These are phyloP conservation scores for Micractinium sp. DNA, from an alignment of 139 green algal genomes.

Conservation along the genomic window DNA sequence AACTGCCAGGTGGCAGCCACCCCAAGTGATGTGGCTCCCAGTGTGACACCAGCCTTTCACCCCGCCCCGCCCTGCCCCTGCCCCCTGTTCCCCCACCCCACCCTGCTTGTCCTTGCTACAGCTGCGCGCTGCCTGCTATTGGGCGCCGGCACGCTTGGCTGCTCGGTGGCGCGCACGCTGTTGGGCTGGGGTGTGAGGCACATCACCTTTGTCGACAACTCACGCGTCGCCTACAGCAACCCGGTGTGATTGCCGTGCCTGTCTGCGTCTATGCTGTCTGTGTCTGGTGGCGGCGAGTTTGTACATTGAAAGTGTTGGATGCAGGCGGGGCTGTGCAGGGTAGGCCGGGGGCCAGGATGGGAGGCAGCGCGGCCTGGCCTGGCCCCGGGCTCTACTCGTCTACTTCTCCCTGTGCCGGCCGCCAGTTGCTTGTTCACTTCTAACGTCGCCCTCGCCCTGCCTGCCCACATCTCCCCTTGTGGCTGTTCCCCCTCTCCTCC, in stretches of 20 bases:
- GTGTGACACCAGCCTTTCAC: too few species aligned
- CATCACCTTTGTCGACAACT: constrained; percentile 91
- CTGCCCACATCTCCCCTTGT: too few species aligned
- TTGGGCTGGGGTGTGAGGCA: constrained; percentile 91
- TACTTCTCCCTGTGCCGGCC: not conserved
- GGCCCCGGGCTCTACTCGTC: too few species aligned
- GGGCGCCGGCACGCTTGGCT: constrained; percentile 91
- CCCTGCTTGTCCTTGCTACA: not conserved
- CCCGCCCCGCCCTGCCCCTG: too few species aligned
- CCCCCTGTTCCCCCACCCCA: not conserved
- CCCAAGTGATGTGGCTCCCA: too few species aligned
- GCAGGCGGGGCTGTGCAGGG: not conserved
- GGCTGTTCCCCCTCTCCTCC: too few species aligned
- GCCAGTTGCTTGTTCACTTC: too few species aligned
- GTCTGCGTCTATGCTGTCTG: too few species aligned
- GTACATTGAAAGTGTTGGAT: too few species aligned
- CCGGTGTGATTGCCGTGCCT: constrained; percentile 38
- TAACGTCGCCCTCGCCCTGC: too few species aligned
- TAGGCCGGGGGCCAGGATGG: not conserved
- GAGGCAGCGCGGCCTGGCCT: not conserved
- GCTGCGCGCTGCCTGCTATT: constrained; percentile 87
- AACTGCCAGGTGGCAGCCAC: too few species aligned
- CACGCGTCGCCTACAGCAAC: constrained; percentile 87
- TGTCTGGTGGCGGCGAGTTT: not conserved
- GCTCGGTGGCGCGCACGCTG: constrained; percentile 89